A percentile compares a stretch with the other conserved stretches of the same genome.
These are phyloP conservation scores for Fagopyrum homotropicum DNA, from an alignment of 148 eudicot species.

Conservation along the genomic window DNA sequence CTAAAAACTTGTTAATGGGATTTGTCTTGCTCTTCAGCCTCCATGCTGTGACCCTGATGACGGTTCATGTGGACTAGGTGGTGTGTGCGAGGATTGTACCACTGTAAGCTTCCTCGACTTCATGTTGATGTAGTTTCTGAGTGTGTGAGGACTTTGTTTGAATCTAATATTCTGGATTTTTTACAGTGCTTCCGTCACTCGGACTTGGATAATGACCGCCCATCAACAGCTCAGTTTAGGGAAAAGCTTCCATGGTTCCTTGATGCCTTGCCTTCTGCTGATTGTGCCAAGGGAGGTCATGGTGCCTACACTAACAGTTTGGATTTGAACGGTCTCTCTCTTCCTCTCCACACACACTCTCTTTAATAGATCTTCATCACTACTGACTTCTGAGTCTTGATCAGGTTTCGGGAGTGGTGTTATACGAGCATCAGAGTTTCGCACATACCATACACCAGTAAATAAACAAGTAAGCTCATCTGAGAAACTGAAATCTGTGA, in stretches of 20 bases:
- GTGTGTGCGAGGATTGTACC: slow-evolving; percentile 60
- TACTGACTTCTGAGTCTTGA: not conserved
- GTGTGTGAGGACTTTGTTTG: not conserved
- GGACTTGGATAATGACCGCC: slow-evolving; percentile 57
- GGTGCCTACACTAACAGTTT: slow-evolving; percentile 67
- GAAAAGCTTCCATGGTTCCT: slow-evolving; percentile 74
- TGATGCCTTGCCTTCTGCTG: slow-evolving; percentile 63
- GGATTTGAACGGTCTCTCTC: slow-evolving; percentile 42
- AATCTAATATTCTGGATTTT: slow-evolving; percentile 12
- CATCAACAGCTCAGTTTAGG: slow-evolving; percentile 53
- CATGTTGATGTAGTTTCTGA: not conserved
- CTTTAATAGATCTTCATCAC: not conserved
- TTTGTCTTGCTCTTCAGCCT: slow-evolving; percentile 37
- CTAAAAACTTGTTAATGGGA: not conserved
- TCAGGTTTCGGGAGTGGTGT: slow-evolving; percentile 56
- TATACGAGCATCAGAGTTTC: slow-evolving; percentile 57
- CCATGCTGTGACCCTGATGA: slow-evolving; percentile 70
- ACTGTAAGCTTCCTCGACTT: slow-evolving; percentile 34
- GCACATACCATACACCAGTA: slow-evolving; percentile 63
- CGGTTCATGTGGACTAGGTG: slow-evolving; percentile 50
- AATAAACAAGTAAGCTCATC: slow-evolving; percentile 44
- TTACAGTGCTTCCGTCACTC: slow-evolving; percentile 63
- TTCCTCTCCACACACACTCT: not conserved
- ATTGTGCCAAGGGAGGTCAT: slow-evolving; percentile 83
- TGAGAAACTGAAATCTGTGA: not conserved